These are phyloP conservation scores for Drechslerella coelobrocha DNA, from an alignment of 2,329 filamentous ascomycete genomes.

Conservation along the genomic window DNA sequence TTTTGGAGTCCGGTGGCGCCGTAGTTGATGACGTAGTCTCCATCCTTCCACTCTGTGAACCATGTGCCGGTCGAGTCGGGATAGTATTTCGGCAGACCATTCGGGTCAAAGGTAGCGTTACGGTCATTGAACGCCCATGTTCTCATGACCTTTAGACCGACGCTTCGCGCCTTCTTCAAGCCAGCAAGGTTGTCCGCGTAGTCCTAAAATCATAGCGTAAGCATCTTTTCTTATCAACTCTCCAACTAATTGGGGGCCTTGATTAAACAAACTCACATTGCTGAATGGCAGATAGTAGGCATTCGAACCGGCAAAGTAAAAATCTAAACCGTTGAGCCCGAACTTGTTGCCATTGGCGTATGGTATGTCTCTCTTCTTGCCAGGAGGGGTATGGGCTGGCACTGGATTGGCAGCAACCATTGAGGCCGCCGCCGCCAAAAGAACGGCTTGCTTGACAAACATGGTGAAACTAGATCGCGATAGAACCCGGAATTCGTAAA, in stretches of 20 bases:
- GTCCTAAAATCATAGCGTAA: conserved; percentile 57
- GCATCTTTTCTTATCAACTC: no score
- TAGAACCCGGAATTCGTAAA: neutral
- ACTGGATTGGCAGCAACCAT: conserved; percentile 45
- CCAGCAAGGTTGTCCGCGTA: conserved; percentile 62
- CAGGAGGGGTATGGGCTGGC: conserved; percentile 41
- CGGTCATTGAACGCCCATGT: conserved; percentile 68
- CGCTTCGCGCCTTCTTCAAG: conserved; percentile 61
- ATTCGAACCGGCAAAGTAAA: conserved; percentile 67
- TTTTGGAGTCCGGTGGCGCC: conserved; percentile 56
- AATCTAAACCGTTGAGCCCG: conserved; percentile 64
- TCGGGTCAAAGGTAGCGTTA: conserved; percentile 61
- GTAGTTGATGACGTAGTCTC: conserved; percentile 61
- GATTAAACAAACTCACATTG: conserved; percentile 58
- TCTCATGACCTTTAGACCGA: conserved; percentile 64
- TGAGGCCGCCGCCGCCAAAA: conserved; percentile 39
- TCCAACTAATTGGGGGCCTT: neutral
- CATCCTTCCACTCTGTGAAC: conserved; percentile 63
- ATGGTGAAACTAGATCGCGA: conserved; percentile 21
- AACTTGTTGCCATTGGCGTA: conserved; percentile 62
- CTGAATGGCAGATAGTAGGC: conserved; percentile 67
- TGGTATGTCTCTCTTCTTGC: conserved; percentile 58
- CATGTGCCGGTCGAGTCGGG: conserved; percentile 62
- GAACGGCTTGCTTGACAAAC: conserved; percentile 47
- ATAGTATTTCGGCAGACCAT: conserved; percentile 64